Conservation (phyloP, 2,329 filamentous ascomycete genomes). For the Neoarthrinium moseri region DNA sequence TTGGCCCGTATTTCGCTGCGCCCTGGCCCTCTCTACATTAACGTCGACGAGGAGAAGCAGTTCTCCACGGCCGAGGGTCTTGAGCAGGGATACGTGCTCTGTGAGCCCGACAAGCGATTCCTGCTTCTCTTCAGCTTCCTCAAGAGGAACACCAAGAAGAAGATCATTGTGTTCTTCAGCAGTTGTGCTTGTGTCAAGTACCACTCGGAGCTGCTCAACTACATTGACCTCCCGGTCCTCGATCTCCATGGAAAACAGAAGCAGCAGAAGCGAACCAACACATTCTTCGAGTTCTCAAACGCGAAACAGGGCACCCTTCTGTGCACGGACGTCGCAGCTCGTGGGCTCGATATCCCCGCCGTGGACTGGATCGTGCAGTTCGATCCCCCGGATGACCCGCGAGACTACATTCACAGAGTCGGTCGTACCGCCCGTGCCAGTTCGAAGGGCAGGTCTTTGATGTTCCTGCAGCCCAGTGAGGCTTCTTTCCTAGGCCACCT, state of each 20-base stretch:
- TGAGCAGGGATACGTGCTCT: constrained; percentile 94
- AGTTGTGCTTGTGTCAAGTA: constrained; percentile 94
- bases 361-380: constrained; percentile 98
- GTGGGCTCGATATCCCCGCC: constrained; percentile 91
- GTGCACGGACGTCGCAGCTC: constrained; percentile 93
- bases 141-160: constrained; percentile 89
- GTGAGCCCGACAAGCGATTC: constrained; percentile 92
- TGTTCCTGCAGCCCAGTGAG: constrained; percentile 92
- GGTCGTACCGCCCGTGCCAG: constrained; percentile 88
- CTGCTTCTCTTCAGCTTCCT: constrained; percentile 94
- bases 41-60: constrained; percentile 87
- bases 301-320: constrained; percentile 81
- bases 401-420: constrained; percentile 91
- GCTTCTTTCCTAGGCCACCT: constrained; percentile 90
- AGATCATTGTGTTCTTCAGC: constrained; percentile 96
- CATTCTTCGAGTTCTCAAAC: constrained; percentile 92
- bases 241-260: constrained; percentile 92
- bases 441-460: constrained; percentile 79
- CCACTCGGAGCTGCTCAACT: constrained; percentile 92
- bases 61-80: constrained; percentile 90
- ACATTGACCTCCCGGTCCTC: constrained; percentile 73
- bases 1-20: constrained; percentile 90
- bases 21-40: constrained; percentile 91
- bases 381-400: constrained; percentile 56
- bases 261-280: constrained; percentile 95